Percentiles rank a stretch among this genome's conserved stretches.
These are phyloP conservation scores for Cyberlindnera mrakii DNA, from an alignment of 805 yeast genomes.

Conservation along the genomic window DNA sequence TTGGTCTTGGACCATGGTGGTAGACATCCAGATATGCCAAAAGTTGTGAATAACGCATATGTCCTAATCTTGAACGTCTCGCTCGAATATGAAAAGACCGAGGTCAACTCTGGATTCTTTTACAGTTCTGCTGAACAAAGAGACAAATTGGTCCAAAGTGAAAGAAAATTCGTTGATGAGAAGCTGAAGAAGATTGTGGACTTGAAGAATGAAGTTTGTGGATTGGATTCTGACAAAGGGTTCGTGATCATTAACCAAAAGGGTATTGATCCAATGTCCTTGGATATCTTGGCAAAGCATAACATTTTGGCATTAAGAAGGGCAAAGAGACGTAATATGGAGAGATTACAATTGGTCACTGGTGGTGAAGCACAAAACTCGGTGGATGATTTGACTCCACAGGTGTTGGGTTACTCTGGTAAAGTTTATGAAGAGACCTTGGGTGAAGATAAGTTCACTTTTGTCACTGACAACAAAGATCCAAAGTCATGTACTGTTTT, in stretches of 20 bases:
- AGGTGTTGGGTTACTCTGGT: conserved; percentile 82
- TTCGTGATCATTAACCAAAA: conserved; percentile 96
- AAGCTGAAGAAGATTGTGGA: conserved; percentile 88
- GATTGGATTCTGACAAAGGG: conserved; percentile 60
- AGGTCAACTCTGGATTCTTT: conserved; percentile 92
- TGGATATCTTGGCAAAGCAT: conserved; percentile 89
- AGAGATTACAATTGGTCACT: conserved; percentile 89
- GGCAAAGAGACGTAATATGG: conserved; percentile 99
- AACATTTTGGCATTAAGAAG: conserved; percentile 92
- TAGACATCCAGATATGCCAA: conserved; percentile 99
- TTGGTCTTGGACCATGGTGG: conserved; percentile 97
- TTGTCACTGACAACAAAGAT: conserved; percentile 81
- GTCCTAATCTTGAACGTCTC: conserved; percentile 89
- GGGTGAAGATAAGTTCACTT: conserved; percentile 97
- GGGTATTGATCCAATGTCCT: conserved; percentile 97
- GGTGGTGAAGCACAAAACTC: conserved; percentile 98
- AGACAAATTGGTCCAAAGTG: conserved; percentile 88
- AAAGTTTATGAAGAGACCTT: conserved; percentile 85
- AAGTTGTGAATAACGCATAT: conserved; percentile 72
- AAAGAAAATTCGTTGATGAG: conserved; percentile 90
- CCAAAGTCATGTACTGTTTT: conserved; percentile 90
- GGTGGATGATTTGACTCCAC: conserved; percentile 83
- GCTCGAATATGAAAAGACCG: conserved; percentile 94
- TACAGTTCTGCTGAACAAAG: conserved; percentile 95
- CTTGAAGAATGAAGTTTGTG: conserved; percentile 88